Conservation (phyloP, 2,329 filamentous ascomycete genomes). For the Pseudopithomyces maydicus region DNA sequence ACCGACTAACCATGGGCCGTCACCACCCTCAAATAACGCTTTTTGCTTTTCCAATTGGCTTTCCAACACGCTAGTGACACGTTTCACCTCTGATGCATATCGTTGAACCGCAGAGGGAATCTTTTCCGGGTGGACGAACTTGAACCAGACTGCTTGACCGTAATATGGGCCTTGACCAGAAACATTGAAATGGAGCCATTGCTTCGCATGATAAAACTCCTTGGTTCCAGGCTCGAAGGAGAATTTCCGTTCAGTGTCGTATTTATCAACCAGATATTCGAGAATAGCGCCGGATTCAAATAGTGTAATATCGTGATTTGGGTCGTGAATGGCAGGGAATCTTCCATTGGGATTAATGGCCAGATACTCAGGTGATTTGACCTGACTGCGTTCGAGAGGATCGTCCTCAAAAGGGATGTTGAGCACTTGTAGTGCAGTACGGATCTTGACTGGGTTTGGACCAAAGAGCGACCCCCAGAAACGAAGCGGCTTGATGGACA, state of each 20-base stretch:
- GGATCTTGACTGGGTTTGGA: not conserved
- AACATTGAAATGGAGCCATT: constrained; percentile 54
- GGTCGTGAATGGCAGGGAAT: constrained; percentile 53
- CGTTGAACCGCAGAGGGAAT: constrained; percentile 52
- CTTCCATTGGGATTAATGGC: not conserved
- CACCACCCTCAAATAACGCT: constrained; percentile 14
- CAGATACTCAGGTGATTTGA: not conserved
- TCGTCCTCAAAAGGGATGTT: not conserved
- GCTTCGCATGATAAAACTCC: constrained; percentile 48
- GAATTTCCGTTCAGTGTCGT: constrained; percentile 49
- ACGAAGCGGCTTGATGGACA: not conserved
- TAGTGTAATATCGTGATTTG: constrained; percentile 49
- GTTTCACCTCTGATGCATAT: constrained; percentile 54
- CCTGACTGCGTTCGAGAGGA: not conserved
- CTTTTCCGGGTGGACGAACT: constrained; percentile 47
- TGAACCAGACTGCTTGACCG: constrained; percentile 46
- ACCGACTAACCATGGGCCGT: constrained; percentile 38
- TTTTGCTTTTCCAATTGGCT: constrained; percentile 38
- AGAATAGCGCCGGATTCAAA: constrained; percentile 55
- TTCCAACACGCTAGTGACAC: constrained; percentile 55
- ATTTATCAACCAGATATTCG: constrained; percentile 51
- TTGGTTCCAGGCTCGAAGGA: constrained; percentile 40
- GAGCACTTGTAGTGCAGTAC: not conserved
- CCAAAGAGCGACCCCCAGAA: not conserved
- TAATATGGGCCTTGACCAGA: constrained; percentile 56